Conservation (phyloP, 192 early-diverging fungal species). For the Podochytrium sp. region DNA sequence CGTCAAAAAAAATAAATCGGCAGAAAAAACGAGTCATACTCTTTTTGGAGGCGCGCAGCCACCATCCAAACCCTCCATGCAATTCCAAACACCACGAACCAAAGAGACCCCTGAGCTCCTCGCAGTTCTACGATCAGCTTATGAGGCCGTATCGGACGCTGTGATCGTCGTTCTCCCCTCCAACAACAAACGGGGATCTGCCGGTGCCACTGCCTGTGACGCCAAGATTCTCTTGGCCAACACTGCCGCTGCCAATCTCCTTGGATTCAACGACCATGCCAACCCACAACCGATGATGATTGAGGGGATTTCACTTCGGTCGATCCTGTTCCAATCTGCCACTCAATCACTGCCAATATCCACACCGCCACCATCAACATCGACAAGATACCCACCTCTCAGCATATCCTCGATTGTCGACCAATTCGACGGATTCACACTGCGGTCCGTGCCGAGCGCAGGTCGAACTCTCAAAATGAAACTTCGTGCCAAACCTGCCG, state of each 20-base stretch:
- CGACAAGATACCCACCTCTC: not conserved
- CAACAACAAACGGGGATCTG: not conserved
- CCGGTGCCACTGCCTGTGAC: not conserved
- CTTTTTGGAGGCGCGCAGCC: not conserved
- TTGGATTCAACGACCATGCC: not conserved
- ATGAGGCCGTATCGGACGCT: constrained; percentile 8
- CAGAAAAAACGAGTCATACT: not conserved
- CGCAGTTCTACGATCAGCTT: constrained; percentile 18
- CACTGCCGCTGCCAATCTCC: not conserved
- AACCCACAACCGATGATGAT: not conserved
- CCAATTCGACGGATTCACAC: not conserved
- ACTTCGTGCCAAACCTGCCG: not conserved
- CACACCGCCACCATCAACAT: not conserved
- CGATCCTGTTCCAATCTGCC: not conserved
- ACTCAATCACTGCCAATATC: not conserved
- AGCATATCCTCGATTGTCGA: not conserved
- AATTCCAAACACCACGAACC: no score
- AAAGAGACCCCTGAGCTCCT: not conserved
- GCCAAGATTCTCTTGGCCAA: constrained; percentile 19
- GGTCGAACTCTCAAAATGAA: not conserved
- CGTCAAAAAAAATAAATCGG: not conserved
- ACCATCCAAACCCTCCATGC: no score
- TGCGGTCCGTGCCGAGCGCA: not conserved
- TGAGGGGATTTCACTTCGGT: not conserved
- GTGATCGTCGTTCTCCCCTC: constrained; percentile 9